Percentiles rank a stretch among this genome's conserved stretches.
Evolutionary conservation across 768 basidiomycete species (phyloP).

Genomic region (Tricholoma terreum): DNA sequence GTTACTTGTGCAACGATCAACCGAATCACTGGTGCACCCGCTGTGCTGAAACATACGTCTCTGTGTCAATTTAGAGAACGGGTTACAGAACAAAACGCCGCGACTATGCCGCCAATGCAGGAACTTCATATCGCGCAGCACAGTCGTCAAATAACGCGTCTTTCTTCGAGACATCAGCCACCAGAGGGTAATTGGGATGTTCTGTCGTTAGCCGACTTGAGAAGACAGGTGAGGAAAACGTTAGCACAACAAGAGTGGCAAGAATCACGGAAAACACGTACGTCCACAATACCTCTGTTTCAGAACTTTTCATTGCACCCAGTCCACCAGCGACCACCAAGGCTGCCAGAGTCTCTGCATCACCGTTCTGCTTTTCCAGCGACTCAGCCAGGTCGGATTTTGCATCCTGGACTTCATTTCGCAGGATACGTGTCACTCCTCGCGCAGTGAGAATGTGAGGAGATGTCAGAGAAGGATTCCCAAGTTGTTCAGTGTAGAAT

Average conservation of each 20-base stretch:
- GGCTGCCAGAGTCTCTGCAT: constrained; percentile 69
- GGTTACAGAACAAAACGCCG: not conserved
- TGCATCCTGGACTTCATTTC: constrained; percentile 72
- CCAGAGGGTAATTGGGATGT: constrained; percentile 68
- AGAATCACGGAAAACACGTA: constrained; percentile 35
- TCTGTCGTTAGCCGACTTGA: constrained; percentile 41
- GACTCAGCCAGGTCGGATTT: constrained; percentile 80
- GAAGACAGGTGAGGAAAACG: constrained; percentile 10
- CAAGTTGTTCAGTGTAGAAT: constrained; percentile 83
- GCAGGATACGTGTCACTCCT: constrained; percentile 74
- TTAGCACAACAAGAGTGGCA: not conserved
- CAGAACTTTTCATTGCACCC: constrained; percentile 51
- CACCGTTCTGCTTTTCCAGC: constrained; percentile 51
- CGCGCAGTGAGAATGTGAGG: constrained; percentile 75
- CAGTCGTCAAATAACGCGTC: constrained; percentile 60
- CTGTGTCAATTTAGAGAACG: too few species aligned
- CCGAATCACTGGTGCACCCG: too few species aligned
- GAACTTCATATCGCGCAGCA: constrained; percentile 58
- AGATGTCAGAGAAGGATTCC: constrained; percentile 73
- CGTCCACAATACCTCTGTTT: constrained; percentile 70
- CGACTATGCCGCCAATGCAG: constrained; percentile 41
- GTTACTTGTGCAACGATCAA: too few species aligned
- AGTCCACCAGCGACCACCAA: constrained; percentile 62
- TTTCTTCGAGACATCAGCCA: constrained; percentile 58
- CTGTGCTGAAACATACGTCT: too few species aligned